A percentile compares a stretch with the other conserved stretches of the same genome.
These are phyloP conservation scores for Xylaria sp. DNA, from an alignment of 2,329 filamentous ascomycete genomes.

Conservation along the genomic window DNA sequence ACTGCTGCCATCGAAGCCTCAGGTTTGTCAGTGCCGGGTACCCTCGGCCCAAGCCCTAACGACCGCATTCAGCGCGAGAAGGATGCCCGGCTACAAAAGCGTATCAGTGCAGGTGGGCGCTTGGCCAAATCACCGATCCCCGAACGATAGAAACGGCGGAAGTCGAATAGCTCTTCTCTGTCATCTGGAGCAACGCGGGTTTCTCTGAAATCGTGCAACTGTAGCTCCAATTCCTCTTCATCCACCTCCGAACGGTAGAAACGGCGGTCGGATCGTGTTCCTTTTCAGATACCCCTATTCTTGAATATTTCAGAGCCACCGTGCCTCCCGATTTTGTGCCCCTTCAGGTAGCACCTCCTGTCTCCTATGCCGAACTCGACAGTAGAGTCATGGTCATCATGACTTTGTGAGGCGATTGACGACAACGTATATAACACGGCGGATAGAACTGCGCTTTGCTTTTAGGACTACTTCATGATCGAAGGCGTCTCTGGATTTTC, in stretches of 20 bases:
- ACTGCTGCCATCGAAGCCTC: slow-evolving; percentile 55
- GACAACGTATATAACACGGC: slow-evolving; percentile 30
- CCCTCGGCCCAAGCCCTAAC: slow-evolving; percentile 52
- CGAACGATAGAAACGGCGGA: slow-evolving; percentile 57
- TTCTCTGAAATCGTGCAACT: slow-evolving; percentile 42
- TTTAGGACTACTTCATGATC: slow-evolving; percentile 27
- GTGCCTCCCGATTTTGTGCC: slow-evolving; percentile 45
- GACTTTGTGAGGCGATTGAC: slow-evolving; percentile 25
- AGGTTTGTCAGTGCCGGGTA: slow-evolving; percentile 64
- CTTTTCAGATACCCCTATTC: slow-evolving; percentile 46
- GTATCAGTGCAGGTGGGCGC: slow-evolving; percentile 80
- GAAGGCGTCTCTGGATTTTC: slow-evolving; percentile 36
- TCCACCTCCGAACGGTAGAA: slow-evolving; percentile 51
- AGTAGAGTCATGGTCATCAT: slow-evolving; percentile 34
- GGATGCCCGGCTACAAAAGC: slow-evolving; percentile 77
- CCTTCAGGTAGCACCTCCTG: slow-evolving; percentile 34
- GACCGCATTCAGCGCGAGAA: slow-evolving; percentile 70
- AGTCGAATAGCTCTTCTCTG: slow-evolving; percentile 45
- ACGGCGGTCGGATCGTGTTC: slow-evolving; percentile 49
- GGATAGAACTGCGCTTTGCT: slow-evolving; percentile 25
- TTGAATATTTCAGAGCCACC: slow-evolving; percentile 45
- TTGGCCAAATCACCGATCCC: slow-evolving; percentile 74
- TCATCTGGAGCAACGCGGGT: slow-evolving; percentile 39
- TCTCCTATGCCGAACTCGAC: slow-evolving; percentile 38
- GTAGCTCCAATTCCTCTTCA: slow-evolving; percentile 43